Evolutionary conservation across 768 basidiomycete genomes (phyloP).

Genomic region (Cystobasidium onofrii): DNA sequence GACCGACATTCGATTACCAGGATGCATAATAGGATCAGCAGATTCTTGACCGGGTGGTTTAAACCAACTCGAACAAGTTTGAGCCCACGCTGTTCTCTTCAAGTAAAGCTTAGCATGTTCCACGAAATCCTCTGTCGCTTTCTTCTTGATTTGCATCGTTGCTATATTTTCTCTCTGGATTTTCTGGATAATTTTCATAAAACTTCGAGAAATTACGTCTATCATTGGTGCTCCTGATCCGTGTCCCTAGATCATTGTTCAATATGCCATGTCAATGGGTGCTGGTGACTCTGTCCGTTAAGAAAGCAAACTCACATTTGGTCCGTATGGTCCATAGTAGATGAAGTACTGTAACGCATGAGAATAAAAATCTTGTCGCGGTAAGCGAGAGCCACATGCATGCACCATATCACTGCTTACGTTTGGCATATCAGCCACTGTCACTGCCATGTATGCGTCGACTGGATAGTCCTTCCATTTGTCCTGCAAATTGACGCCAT

Average conservation of each 20-base stretch:
- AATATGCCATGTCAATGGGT: too few relatives aligned
- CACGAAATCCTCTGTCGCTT: constrained; percentile 35
- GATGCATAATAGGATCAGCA: constrained; percentile 35
- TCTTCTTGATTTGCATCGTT: constrained; percentile 23
- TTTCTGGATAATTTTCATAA: constrained; percentile 35
- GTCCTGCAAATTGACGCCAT: constrained; percentile 1
- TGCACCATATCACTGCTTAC: background rate
- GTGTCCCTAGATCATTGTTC: constrained; percentile 22
- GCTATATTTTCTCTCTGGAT: constrained; percentile 37
- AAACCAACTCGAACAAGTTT: constrained; percentile 39
- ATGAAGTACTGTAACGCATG: background rate
- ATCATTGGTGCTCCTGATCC: constrained; percentile 39
- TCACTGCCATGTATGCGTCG: constrained; percentile 2
- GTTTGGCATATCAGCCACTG: background rate
- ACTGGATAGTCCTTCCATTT: constrained; percentile 8
- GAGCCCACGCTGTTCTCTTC: constrained; percentile 38
- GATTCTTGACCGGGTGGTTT: constrained; percentile 33
- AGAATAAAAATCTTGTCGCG: too few relatives aligned
- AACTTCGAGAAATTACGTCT: constrained; percentile 33
- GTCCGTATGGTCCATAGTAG: constrained; percentile 37
- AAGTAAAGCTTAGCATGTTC: constrained; percentile 37
- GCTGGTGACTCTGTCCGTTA: background rate
- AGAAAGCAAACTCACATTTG: constrained; percentile 3
- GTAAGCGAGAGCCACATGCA: too few relatives aligned
- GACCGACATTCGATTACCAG: constrained; percentile 31